Evolutionary conservation across 805 yeast species (phyloP).

Genomic region (Wickerhamomyces canadensis): DNA sequence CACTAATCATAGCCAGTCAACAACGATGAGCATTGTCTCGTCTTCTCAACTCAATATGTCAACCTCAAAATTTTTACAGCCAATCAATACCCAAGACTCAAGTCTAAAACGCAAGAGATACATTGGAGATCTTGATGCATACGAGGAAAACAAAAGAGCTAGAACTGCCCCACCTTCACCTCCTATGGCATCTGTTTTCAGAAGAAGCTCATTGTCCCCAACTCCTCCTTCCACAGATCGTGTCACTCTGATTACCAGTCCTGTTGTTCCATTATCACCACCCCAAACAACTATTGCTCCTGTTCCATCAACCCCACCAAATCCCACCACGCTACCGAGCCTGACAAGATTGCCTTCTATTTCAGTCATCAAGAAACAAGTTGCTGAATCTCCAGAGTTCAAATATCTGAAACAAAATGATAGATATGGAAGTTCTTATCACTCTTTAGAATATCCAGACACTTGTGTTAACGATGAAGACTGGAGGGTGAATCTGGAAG

Average conservation of each 20-base stretch:
- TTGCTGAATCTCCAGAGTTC: slow-evolving; percentile 7
- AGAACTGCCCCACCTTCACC: slow-evolving; percentile 43
- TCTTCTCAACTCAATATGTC: neutral
- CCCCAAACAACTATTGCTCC: slow-evolving; percentile 1
- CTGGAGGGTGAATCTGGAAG: slow-evolving; percentile 38
- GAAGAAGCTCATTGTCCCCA: slow-evolving; percentile 22
- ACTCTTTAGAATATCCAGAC: slow-evolving; percentile 24
- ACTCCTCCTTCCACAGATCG: slow-evolving; percentile 9
- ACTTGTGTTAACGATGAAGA: slow-evolving; percentile 35
- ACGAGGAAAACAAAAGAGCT: slow-evolving; percentile 29
- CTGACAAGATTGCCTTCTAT: slow-evolving; percentile 16
- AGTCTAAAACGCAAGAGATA: slow-evolving; percentile 17
- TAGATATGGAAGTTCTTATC: slow-evolving; percentile 12
- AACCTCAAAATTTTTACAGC: neutral
- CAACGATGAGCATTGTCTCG: neutral
- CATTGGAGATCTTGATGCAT: slow-evolving; percentile 15
- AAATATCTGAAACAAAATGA: slow-evolving; percentile 17
- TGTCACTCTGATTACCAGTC: neutral
- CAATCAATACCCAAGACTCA: neutral
- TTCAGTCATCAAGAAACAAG: slow-evolving; percentile 8
- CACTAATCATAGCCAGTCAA: no score
- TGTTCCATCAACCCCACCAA: slow-evolving; percentile 9
- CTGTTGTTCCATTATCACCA: slow-evolving; percentile 7
- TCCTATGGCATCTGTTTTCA: slow-evolving; percentile 19
- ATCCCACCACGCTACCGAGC: slow-evolving; percentile 2